Evolutionary conservation across 225 moss, liverwort and hornwort species (phyloP), one percentile per base, ranked within the genome.

Genomic region (Pseudisothecium myosuroides): DNA sequence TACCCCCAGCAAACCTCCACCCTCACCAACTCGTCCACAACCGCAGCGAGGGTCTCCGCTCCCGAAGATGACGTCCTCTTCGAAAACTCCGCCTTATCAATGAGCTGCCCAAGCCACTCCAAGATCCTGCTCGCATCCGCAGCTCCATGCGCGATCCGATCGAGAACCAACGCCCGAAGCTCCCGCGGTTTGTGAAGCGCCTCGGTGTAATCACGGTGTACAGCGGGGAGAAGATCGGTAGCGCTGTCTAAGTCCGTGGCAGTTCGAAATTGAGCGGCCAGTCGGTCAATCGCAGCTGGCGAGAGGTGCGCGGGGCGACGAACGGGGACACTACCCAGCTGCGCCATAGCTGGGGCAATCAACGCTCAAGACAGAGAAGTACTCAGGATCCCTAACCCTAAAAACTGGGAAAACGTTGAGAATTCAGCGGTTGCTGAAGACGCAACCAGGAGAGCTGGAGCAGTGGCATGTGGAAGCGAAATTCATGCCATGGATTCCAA

Each of bases 1-100:
- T 98, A 97, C 77, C 89, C 81, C 80, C 95, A 92, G 79, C 95
- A 95, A 71, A 88, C 90, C 91, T 96, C 96, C 62, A 97, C 96
- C 85, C 93, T 91, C n/a, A 94, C 92, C 83, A 98, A 93, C 85
- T 98, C 96, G 36, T 88, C 92, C 15, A 97, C 95, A 81, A 96
- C 90, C 54, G 93, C 83, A 84, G 94, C 91, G 17, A 97, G 75
- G 59, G 95, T 85, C 37, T 92, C 92, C 41, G 68, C 69, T 43
- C 91, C 80, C 47, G 87, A 86, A 4, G 79, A 52, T 61, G 90
- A 85, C 85, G 83, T 43, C 56, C 29, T 88, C 66, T 91, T 92
- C 43, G 81, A 37, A 21, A 67, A 82, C 75, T 87, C 83, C 74
- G 88, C 88, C 83, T 88, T 77, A 7, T 62, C 56, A 83, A 80